Percentiles rank a stretch among this genome's conserved stretches.
These are phyloP conservation scores for Amaranthus cruentus DNA, from an alignment of 148 eudicot genomes.

Conservation along the genomic window DNA sequence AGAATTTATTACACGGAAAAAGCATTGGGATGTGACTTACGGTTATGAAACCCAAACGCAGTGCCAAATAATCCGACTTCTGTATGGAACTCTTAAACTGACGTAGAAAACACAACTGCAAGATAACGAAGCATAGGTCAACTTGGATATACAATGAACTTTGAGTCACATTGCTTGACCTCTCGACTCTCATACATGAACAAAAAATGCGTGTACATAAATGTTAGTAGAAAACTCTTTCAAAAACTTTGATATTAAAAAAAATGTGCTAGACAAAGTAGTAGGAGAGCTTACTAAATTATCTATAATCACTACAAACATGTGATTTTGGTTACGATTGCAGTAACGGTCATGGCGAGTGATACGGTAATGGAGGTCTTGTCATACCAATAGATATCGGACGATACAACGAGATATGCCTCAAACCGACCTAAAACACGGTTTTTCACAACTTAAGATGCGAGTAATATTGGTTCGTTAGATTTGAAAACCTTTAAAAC, in stretches of 20 bases:
- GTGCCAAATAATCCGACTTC: conserved; percentile 86
- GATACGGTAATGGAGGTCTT: no score
- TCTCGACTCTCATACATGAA: neutral
- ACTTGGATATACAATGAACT: neutral
- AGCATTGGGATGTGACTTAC: conserved; percentile 43
- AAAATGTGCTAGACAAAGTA: neutral
- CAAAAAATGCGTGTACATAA: no score
- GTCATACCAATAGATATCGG: no score
- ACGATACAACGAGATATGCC: no score
- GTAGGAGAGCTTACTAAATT: neutral
- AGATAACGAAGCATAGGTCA: conserved; percentile 2
- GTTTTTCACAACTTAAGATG: no score
- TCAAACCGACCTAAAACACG: no score
- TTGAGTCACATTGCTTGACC: neutral
- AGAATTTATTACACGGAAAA: neutral
- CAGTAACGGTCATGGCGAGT: no score
- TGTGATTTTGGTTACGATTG: no score
- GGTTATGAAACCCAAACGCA: conserved; percentile 86
- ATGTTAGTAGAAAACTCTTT: no score
- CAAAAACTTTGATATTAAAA: neutral
- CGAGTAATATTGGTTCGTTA: no score
- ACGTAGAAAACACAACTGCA: conserved; percentile 90
- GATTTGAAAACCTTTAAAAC: no score
- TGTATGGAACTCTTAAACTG: conserved; percentile 81
- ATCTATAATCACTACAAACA: no score